Base-by-base conservation (phyloP, 2,329 filamentous ascomycete species). In the Colletotrichum cereale region DNA sequence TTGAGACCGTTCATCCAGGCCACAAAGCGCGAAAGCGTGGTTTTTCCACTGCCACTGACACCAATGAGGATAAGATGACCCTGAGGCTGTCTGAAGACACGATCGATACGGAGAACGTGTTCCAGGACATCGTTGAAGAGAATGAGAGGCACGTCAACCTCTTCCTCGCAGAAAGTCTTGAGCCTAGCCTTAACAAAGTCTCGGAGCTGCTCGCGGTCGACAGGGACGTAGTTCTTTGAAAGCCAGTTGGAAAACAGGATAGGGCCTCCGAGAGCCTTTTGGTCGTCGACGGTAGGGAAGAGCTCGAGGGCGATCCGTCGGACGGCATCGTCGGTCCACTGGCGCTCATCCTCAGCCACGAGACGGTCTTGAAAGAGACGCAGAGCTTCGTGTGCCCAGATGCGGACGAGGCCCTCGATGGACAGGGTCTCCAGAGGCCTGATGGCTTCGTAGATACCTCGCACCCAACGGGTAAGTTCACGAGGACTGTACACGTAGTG, bases 1-100 rank as follows among this genome's bases (percentile, higher is more conserved):
- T 96, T 97, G 72, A 99, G 87, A 71, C 97, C 97, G 78, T 99
- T 99, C 96, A 99, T 99, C 96, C 96, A 99, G 57, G 96, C 96
- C 72, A 99, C 96, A 75, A 99, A 99, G 68, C 97, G 92, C 40
- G 97, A 98, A 16, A 99, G 84, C 0, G 96, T 99, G 5, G 96
- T 99, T 86, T 99, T 99, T 83, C 96, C 96, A 86, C 94, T 97
- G 75, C 96, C 97, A 80, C 96, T 99, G 66, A 99, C 96, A 85
- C 96, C 96, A 77, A 99, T 99, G 67, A 99, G 88, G 75, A 99
- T 99, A 73, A 99, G 87, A 87, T 99, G 96, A 67, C 96, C 96
- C 80, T 99, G 96, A 1, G 97, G 96, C 80, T 99, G 96, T 77
- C 97, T 90, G 88, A 99, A 99, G 56, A 99, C 96, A 82, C 96